These are phyloP conservation scores for Cicer yamashitae DNA, from an alignment of 306 rosid species.

Conservation along the genomic window DNA sequence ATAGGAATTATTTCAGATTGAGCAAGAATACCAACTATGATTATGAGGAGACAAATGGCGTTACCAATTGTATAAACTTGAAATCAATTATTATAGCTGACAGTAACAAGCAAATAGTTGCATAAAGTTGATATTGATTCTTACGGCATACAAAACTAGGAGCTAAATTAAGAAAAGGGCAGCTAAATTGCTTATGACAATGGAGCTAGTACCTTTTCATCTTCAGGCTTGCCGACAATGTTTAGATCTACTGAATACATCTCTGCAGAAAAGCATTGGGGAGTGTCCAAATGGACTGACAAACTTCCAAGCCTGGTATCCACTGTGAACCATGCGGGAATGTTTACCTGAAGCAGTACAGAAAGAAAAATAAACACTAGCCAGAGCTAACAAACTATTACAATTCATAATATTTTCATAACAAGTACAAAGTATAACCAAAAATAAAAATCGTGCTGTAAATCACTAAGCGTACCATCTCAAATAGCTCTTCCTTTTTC, in stretches of 20 bases:
- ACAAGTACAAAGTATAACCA: constrained; percentile 4
- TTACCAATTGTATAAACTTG: constrained; percentile 35
- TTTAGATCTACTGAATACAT: constrained; percentile 94
- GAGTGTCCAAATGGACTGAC: constrained; percentile 94
- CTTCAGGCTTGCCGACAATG: constrained; percentile 94
- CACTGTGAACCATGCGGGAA: constrained; percentile 97
- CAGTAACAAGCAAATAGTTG: constrained; percentile 15
- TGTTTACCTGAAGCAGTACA: constrained; percentile 80
- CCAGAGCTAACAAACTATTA: constrained; percentile 37
- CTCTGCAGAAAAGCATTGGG: constrained; percentile 97
- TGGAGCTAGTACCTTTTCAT: constrained; percentile 77
- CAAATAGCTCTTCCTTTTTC: constrained; percentile 91
- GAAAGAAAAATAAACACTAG: constrained; percentile 43
- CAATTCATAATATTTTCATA: not conserved
- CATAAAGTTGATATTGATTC: constrained; percentile 14
- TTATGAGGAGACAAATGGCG: constrained; percentile 27
- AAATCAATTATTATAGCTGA: constrained; percentile 25
- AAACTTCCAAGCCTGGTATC: constrained; percentile 97
- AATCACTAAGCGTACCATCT: constrained; percentile 70
- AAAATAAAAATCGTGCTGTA: constrained; percentile 20
- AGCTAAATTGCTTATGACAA: constrained; percentile 22
- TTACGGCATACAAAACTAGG: constrained; percentile 9
- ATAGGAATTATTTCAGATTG: constrained; percentile 34
- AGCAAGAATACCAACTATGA: constrained; percentile 28
- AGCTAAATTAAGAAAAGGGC: constrained; percentile 27